Conservation (phyloP, 768 basidiomycete genomes). For the Collybia sp. region DNA sequence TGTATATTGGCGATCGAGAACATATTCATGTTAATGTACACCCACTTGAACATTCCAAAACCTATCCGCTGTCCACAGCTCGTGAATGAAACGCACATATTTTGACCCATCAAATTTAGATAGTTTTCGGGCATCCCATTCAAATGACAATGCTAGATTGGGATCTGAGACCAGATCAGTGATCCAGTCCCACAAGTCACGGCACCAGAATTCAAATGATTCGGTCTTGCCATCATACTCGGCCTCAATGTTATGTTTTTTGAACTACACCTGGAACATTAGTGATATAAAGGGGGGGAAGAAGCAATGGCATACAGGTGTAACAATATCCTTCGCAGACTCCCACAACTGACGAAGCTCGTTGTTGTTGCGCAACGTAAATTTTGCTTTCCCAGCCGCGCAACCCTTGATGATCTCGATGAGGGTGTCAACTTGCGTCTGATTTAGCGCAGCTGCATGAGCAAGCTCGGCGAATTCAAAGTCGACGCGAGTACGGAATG, state of each 20-base stretch:
- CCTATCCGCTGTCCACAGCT: background rate
- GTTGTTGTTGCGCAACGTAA: background rate
- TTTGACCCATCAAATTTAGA: background rate
- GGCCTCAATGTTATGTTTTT: too few species aligned
- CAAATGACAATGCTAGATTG: background rate
- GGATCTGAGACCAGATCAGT: background rate
- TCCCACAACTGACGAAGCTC: constrained; percentile 3
- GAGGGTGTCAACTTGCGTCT: background rate
- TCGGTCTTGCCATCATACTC: too few species aligned
- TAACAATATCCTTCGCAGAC: background rate
- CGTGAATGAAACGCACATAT: background rate
- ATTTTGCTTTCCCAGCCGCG: background rate
- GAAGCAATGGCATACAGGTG: background rate
- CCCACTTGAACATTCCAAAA: background rate
- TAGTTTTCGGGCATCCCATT: background rate
- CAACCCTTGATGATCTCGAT: background rate
- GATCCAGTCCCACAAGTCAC: background rate
- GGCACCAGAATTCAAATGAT: background rate
- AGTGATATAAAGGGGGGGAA: too few species aligned
- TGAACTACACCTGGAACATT: too few species aligned
- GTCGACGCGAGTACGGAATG: constrained; percentile 3
- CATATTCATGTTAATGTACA: too few species aligned
- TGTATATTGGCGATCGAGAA: too few species aligned
- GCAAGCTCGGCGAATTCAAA: constrained; percentile 6
- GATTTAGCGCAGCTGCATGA: background rate